Percentiles rank a stretch among this genome's conserved stretches.
phyloP scores from a whole-genome alignment of 371 early-diverging fungal species.

The Capniomyces stellatus region DNA sequence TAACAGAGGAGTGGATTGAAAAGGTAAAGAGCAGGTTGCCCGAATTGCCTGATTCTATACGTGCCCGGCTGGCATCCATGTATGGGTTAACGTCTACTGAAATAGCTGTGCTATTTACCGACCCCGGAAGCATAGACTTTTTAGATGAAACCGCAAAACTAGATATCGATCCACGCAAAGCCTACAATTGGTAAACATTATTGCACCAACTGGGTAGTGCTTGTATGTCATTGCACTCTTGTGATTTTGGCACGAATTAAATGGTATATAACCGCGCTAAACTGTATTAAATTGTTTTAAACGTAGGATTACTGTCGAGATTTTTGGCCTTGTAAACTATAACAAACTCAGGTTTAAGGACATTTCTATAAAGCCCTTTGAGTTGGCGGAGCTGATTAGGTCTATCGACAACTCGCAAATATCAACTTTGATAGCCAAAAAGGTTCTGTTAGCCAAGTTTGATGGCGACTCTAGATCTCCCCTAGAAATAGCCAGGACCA shows the following conservation, averaged over 20 bases:
- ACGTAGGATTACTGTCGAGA: constrained; percentile 53
- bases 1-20: constrained; percentile 29
- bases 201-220: too few relatives aligned
- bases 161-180: not conserved
- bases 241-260: too few relatives aligned
- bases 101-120: constrained; percentile 43
- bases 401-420: constrained; percentile 35
- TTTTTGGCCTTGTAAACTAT: constrained; percentile 51
- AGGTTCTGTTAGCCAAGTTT: constrained; percentile 43
- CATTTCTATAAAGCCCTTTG: constrained; percentile 33
- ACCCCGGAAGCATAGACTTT: constrained; percentile 47
- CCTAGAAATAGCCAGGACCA: constrained; percentile 37
- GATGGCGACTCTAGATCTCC: constrained; percentile 32
- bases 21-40: constrained; percentile 29
- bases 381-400: constrained; percentile 44
- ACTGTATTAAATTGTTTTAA: constrained; percentile 5
- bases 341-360: constrained; percentile 32
- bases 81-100: constrained; percentile 38
- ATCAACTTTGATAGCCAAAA: constrained; percentile 40
- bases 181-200: not conserved
- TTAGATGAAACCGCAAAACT: constrained; percentile 37
- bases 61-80: constrained; percentile 35
- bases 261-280: not conserved
- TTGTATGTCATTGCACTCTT: too few relatives aligned
- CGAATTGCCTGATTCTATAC: constrained; percentile 49